These are phyloP conservation scores for Aspergillus oerlinghausenensis DNA, from an alignment of 2,329 filamentous ascomycete species.

Conservation along the genomic window DNA sequence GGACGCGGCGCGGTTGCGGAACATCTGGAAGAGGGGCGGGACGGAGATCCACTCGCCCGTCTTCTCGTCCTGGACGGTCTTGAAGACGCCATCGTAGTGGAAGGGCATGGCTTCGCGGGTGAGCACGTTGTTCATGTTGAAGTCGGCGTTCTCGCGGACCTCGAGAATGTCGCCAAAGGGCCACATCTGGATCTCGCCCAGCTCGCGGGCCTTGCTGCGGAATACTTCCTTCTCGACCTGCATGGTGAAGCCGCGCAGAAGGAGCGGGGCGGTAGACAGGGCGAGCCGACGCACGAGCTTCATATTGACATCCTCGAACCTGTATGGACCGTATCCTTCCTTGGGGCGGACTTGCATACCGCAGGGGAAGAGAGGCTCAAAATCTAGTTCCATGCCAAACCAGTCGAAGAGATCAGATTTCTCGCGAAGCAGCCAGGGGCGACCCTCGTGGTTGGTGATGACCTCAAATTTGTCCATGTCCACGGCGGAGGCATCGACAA, in stretches of 20 bases:
- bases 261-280: neutral
- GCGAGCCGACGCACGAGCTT: neutral
- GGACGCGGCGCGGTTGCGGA: neutral
- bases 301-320: neutral
- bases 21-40: neutral
- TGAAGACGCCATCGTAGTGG: neutral
- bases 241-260: neutral
- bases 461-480: neutral
- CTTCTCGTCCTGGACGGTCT: neutral
- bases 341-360: neutral
- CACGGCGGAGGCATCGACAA: neutral
- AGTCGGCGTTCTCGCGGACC: neutral
- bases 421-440: neutral
- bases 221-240: neutral
- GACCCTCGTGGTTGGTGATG: neutral
- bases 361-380: neutral
- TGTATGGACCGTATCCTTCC: neutral
- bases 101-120: neutral
- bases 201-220: neutral
- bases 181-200: neutral
- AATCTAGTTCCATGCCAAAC: neutral
- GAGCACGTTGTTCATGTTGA: neutral
- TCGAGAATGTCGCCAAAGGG: neutral
- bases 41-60: neutral
- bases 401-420: neutral